Percentiles rank a stretch among this genome's conserved stretches.
These are phyloP conservation scores for Gossypium rotundifolium DNA, from an alignment of 345 rosid species.

Conservation along the genomic window DNA sequence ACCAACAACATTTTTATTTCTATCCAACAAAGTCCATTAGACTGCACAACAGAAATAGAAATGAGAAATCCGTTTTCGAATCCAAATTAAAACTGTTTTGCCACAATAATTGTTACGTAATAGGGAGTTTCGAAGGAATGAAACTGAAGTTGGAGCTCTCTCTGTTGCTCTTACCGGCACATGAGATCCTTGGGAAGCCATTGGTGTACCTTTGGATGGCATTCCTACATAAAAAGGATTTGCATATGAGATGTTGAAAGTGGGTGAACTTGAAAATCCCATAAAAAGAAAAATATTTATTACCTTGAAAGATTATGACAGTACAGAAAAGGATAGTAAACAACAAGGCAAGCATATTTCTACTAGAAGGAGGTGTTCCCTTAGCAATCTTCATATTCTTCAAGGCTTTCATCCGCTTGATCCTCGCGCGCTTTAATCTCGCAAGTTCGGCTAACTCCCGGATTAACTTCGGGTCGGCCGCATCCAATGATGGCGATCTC, in stretches of 20 bases:
- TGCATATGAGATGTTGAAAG: background rate
- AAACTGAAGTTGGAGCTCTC: constrained; percentile 39
- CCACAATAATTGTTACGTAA: too few relatives aligned
- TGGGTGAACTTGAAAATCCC: background rate
- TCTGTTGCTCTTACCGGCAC: constrained; percentile 34
- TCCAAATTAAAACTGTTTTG: too few relatives aligned
- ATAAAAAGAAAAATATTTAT: constrained; percentile 5
- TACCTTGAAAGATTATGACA: constrained; percentile 65
- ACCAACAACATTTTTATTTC: constrained; percentile 9
- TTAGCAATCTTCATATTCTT: constrained; percentile 66
- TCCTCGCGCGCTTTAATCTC: constrained; percentile 75
- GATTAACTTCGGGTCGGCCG: constrained; percentile 76
- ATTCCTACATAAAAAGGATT: constrained; percentile 42
- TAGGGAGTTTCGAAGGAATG: too few relatives aligned
- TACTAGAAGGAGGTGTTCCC: constrained; percentile 46
- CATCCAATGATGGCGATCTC: constrained; percentile 75
- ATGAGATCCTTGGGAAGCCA: constrained; percentile 38
- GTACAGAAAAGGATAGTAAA: constrained; percentile 54
- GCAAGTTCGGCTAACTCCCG: constrained; percentile 74
- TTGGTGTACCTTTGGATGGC: constrained; percentile 35
- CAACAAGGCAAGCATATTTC: constrained; percentile 47
- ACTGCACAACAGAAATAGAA: constrained; percentile 28
- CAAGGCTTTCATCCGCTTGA: constrained; percentile 74
- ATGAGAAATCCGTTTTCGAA: background rate
- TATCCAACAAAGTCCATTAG: constrained; percentile 39